A percentile compares a stretch with the other conserved stretches of the same genome.
Conservation (phyloP, 2,329 filamentous ascomycete genomes). For the Lithohypha guttulata region DNA sequence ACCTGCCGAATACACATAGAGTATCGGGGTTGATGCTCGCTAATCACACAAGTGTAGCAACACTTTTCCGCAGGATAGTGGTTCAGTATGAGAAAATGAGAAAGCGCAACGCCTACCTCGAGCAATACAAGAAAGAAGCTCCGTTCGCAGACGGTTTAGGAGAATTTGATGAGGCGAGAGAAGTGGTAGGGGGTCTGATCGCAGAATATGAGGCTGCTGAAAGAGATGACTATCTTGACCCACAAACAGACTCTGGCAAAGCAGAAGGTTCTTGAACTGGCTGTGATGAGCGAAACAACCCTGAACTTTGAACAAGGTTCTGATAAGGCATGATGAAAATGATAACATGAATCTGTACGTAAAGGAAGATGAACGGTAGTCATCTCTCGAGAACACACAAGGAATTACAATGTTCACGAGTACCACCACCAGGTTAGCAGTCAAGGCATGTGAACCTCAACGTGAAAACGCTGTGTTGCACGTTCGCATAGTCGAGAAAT, state of each 20-base stretch:
- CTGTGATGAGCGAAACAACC: too few relatives aligned
- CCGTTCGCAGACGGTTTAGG: conserved; percentile 84
- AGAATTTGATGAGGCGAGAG: conserved; percentile 89
- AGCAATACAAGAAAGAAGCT: conserved; percentile 89
- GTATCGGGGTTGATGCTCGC: conserved; percentile 96
- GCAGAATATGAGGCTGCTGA: conserved; percentile 94
- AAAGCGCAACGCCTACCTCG: conserved; percentile 93
- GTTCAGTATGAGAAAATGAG: conserved; percentile 86
- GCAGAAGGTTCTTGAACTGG: too few relatives aligned
- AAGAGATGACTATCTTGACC: conserved; percentile 76
- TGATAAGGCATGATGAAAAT: too few relatives aligned
- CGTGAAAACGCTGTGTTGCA: too few relatives aligned
- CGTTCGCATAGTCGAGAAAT: too few relatives aligned
- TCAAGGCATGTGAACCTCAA: too few relatives aligned
- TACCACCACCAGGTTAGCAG: too few relatives aligned
- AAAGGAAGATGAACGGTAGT: too few relatives aligned
- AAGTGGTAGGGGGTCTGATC: conserved; percentile 84
- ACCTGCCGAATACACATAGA: conserved; percentile 84
- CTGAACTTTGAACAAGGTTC: too few relatives aligned
- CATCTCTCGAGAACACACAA: too few relatives aligned
- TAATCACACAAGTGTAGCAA: conserved; percentile 95
- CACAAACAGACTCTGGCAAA: conserved; percentile 30
- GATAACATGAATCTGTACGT: too few relatives aligned
- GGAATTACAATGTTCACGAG: too few relatives aligned
- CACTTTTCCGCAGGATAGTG: conserved; percentile 88